These are phyloP conservation scores for Aureobasidium sp. DNA, from an alignment of 2,329 filamentous ascomycete species.

Conservation along the genomic window DNA sequence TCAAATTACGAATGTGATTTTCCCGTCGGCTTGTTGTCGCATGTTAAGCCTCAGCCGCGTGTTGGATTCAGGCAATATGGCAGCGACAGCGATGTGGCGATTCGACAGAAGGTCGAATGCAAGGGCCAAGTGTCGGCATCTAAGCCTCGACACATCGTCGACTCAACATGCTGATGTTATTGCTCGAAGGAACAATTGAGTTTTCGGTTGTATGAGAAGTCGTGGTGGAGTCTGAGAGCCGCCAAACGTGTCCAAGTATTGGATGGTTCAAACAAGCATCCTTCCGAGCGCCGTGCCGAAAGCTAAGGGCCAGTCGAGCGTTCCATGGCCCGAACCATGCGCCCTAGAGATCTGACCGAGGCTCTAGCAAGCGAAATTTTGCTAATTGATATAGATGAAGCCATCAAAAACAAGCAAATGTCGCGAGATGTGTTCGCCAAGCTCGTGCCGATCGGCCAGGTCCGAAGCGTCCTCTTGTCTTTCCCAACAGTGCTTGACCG, in stretches of 20 bases:
- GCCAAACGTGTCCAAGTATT: background rate
- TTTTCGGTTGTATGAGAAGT: background rate
- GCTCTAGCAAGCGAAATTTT: background rate
- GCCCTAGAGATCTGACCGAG: background rate
- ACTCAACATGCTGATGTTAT: background rate
- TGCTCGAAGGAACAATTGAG: background rate
- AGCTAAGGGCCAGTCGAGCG: background rate
- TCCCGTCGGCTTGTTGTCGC: background rate
- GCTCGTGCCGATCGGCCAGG: background rate
- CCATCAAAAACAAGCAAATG: background rate
- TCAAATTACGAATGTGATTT: background rate
- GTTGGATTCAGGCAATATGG: background rate
- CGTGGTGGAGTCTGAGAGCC: background rate
- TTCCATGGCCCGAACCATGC: background rate
- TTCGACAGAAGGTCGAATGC: background rate
- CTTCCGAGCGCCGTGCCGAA: background rate
- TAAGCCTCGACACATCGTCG: background rate
- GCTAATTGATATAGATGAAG: background rate
- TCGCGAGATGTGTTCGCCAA: background rate
- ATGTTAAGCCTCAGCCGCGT: background rate
- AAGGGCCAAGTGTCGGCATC: background rate
- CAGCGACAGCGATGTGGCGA: background rate
- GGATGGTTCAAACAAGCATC: background rate
- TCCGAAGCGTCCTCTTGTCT: background rate
- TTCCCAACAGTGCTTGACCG: background rate